Base-by-base conservation (phyloP, 225 moss, liverwort and hornwort genomes). In the Antitrichia curtipendula region DNA sequence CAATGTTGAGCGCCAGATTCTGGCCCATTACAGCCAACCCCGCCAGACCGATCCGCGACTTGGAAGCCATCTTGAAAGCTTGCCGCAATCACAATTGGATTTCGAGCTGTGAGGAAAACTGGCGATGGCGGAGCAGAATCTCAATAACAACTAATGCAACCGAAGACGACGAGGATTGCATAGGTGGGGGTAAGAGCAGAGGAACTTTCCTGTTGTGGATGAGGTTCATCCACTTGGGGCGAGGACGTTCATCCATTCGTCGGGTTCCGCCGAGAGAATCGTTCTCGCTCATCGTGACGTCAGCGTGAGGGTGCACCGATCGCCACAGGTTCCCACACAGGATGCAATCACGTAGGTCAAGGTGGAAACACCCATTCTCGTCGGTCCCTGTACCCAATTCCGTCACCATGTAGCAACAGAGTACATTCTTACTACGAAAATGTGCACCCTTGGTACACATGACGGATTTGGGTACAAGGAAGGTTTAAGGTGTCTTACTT, bases 21-120 rank as follows among this genome's bases (percentile, higher is more conserved):
- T 97, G 96, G 6, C 97, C 97, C 97, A 97, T 97, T 80, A 97
- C 97, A 5, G 96, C 97, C 91, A 97, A 88, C 28, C 97, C 96
- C 18, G 95, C 96, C 84, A 97, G 80, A 77, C 97, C 97, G 65
- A 97, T 96, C 76, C 96, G 85, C 61, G 96, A 94, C 80, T 90
- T 91, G 8, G 88, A 70, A 34, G 93, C 91, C 96, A 95, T 96
- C 54, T 49, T 49, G 25, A 25, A 24, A 41, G 8, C 43, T 56
- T 41, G 53, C 45, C 18, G 45, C 72, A 45, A 85, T 29, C 62
- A 29, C 38, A 21, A 63, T 41, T 18, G 7, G 31, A 76, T 4
- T n/a, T 21, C 20, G 43, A 82, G 82, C 68, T 52, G 31, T 3
- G 23, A 7, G 36, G 19, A 9, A 40, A 29, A 43, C 16, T n/a